Evolutionary conservation across 257 asterid genomes (phyloP).

Genomic region (Ophiorrhiza pumila): DNA sequence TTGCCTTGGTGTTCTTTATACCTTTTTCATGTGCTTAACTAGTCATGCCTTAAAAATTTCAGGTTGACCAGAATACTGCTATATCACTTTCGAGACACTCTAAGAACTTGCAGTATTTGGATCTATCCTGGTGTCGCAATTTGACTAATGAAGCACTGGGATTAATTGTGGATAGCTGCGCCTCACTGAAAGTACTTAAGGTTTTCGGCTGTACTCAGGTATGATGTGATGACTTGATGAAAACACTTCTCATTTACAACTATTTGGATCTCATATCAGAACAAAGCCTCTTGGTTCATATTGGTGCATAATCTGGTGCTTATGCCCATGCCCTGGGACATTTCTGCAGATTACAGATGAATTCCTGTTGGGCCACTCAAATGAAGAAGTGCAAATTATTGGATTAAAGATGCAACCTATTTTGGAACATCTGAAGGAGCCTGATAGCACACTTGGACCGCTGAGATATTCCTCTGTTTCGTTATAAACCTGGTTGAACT

Average conservation of each 20-base stretch:
- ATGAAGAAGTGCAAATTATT: conserved; percentile 54
- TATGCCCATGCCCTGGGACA: neutral
- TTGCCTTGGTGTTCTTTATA: neutral
- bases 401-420: conserved; percentile 65
- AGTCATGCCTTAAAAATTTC: conserved; percentile 23
- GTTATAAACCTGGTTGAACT: neutral
- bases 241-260: neutral
- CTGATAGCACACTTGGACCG: conserved; percentile 50
- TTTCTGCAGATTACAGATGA: conserved; percentile 59
- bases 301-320: neutral
- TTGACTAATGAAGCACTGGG: conserved; percentile 83
- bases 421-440: conserved; percentile 45
- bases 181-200: conserved; percentile 61
- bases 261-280: neutral
- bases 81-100: conserved; percentile 65
- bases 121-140: conserved; percentile 87
- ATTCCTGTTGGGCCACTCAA: conserved; percentile 79
- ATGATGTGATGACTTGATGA: conserved; percentile 1
- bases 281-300: neutral
- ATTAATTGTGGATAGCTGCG: conserved; percentile 76
- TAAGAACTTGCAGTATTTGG: conserved; percentile 52
- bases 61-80: conserved; percentile 81
- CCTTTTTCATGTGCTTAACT: conserved; percentile 15
- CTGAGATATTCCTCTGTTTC: conserved; percentile 43
- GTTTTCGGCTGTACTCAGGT: conserved; percentile 94